phyloP scores from a whole-genome alignment of 1,139 yeast genomes.

The Candida sojae region DNA sequence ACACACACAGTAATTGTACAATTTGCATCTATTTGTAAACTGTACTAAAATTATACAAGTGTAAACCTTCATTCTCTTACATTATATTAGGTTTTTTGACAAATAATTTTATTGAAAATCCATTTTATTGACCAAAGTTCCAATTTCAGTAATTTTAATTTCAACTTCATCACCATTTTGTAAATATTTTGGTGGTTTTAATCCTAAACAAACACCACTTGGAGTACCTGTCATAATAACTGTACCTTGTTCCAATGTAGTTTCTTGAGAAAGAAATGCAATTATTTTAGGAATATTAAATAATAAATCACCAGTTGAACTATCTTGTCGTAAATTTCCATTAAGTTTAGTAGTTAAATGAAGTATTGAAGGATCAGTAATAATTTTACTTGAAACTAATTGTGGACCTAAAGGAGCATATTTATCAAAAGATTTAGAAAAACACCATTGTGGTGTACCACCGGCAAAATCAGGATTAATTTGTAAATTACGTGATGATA shows the following conservation, averaged over 20 bases:
- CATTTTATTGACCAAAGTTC: constrained; percentile 42
- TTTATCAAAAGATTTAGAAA: constrained; percentile 56
- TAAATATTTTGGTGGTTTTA: constrained; percentile 43
- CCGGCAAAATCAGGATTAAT: constrained; percentile 21
- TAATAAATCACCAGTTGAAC: constrained; percentile 49
- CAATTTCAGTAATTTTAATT: constrained; percentile 43
- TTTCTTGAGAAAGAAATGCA: constrained; percentile 51
- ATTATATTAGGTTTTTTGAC: no score
- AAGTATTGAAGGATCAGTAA: constrained; percentile 35
- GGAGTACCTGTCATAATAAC: constrained; percentile 57
- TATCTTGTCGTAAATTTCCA: constrained; percentile 31
- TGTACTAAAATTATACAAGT: no score
- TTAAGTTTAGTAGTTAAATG: constrained; percentile 39
- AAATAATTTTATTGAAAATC: constrained; percentile 7
- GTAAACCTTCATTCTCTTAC: no score
- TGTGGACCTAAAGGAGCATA: constrained; percentile 58
- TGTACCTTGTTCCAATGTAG: constrained; percentile 52
- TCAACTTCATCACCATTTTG: constrained; percentile 47
- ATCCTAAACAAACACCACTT: constrained; percentile 52
- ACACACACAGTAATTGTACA: no score
- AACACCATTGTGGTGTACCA: constrained; percentile 53
- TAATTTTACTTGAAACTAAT: constrained; percentile 37
- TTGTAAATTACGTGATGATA: constrained; percentile 58
- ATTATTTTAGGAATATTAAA: constrained; percentile 47
- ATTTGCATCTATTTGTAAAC: no score